These are phyloP conservation scores for Sporothrix brasiliensis DNA, from an alignment of 2,329 filamentous ascomycete genomes.

Conservation along the genomic window DNA sequence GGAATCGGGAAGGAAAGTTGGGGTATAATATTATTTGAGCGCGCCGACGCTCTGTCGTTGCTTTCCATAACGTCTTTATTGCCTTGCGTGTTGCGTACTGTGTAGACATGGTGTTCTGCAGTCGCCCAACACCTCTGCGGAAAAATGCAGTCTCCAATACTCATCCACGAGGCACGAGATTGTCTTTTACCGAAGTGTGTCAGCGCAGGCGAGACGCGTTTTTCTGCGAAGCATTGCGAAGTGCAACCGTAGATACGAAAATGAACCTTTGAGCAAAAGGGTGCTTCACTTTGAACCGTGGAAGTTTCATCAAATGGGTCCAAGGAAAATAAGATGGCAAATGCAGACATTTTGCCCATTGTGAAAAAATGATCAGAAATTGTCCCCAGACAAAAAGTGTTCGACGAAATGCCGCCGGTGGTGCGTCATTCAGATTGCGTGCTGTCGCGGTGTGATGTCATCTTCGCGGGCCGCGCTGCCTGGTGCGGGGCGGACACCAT, in stretches of 20 bases:
- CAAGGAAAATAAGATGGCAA: too few species aligned
- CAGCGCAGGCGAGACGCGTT: neutral
- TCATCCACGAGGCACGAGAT: too few species aligned
- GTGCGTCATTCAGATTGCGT: constrained; percentile 7
- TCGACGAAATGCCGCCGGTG: neutral
- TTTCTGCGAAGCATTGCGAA: neutral
- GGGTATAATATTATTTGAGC: neutral
- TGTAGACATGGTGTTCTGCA: neutral
- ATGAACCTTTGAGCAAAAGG: neutral
- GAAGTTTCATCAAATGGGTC: too few species aligned
- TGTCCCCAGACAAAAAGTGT: too few species aligned
- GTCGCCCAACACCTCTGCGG: too few species aligned
- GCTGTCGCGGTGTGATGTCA: constrained; percentile 1
- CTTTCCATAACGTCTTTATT: neutral
- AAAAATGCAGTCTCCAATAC: too few species aligned
- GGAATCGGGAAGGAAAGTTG: neutral
- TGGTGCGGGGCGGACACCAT: neutral
- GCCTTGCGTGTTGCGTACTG: neutral
- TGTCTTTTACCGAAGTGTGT: neutral
- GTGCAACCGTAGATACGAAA: neutral
- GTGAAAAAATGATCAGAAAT: too few species aligned
- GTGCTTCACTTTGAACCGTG: too few species aligned
- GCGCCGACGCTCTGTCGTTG: neutral
- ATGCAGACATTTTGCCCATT: too few species aligned
- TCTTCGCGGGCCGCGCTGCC: constrained; percentile 4